phyloP scores from a whole-genome alignment of 805 yeast species.

The Pichia pseudocactophila region DNA sequence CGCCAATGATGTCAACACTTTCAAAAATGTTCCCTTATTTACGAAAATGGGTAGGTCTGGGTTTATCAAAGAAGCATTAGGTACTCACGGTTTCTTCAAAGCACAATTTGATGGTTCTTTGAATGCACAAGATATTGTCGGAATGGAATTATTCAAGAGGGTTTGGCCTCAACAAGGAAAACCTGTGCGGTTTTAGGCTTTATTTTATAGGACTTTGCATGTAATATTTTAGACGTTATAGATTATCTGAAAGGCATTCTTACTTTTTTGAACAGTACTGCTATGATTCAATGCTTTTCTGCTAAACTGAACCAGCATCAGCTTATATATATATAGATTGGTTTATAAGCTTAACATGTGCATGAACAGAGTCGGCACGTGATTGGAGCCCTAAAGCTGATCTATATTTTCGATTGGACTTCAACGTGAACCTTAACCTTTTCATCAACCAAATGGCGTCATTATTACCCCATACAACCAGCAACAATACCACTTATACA shows the following conservation, averaged over 20 bases:
- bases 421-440: no score
- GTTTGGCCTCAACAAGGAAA: slow-evolving; percentile 64
- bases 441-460: background rate
- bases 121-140: slow-evolving; percentile 86
- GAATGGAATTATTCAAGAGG: slow-evolving; percentile 88
- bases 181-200: slow-evolving; percentile 1
- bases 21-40: slow-evolving; percentile 84
- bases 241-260: no score
- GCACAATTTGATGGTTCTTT: slow-evolving; percentile 89
- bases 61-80: slow-evolving; percentile 87
- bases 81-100: slow-evolving; percentile 97
- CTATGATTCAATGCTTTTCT: no score
- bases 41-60: slow-evolving; percentile 93
- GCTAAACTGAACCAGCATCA: no score
- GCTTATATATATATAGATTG: no score
- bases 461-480: slow-evolving; percentile 8
- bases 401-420: no score
- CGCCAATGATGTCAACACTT: slow-evolving; percentile 79
- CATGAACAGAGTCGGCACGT: no score
- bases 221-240: slow-evolving; percentile 1
- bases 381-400: no score
- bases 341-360: no score
- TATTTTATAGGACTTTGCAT: background rate
- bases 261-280: no score
- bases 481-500: slow-evolving; percentile 33